Conservation (phyloP, 2,329 filamentous ascomycete genomes). For the Colletotrichum viniferum region DNA sequence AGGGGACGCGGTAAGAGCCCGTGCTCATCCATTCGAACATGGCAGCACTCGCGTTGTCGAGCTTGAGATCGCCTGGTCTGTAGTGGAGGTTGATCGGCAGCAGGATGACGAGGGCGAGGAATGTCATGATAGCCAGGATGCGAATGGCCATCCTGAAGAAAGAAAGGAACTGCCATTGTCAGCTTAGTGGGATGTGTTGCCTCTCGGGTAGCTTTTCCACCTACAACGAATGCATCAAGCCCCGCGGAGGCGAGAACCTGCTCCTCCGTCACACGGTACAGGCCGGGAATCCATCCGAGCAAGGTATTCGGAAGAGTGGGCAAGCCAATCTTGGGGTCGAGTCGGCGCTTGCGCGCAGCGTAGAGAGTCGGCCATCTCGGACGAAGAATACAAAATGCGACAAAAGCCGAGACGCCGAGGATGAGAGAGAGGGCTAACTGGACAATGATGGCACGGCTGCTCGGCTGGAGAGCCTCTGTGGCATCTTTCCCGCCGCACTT, state of each 20-base stretch:
- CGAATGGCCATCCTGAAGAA: slow-evolving; percentile 97
- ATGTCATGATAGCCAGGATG: slow-evolving; percentile 77
- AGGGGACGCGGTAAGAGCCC: background rate
- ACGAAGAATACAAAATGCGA: slow-evolving; percentile 81
- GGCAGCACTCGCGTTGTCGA: background rate
- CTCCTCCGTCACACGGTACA: slow-evolving; percentile 86
- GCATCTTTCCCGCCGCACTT: slow-evolving; percentile 27
- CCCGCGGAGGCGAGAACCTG: slow-evolving; percentile 90
- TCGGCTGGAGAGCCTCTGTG: slow-evolving; percentile 26
- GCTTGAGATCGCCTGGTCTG: slow-evolving; percentile 28
- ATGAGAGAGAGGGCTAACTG: slow-evolving; percentile 76
- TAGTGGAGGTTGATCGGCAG: slow-evolving; percentile 83
- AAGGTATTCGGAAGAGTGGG: slow-evolving; percentile 83
- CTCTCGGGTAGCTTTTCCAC: slow-evolving; percentile 29
- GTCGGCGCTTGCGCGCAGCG: slow-evolving; percentile 82
- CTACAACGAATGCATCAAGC: slow-evolving; percentile 89
- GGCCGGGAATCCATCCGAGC: slow-evolving; percentile 89
- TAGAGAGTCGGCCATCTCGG: slow-evolving; percentile 93
- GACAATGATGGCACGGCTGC: slow-evolving; percentile 46
- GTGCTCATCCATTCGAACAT: background rate
- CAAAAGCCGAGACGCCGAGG: slow-evolving; percentile 73
- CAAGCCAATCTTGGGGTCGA: slow-evolving; percentile 61
- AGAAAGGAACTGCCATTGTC: slow-evolving; percentile 67
- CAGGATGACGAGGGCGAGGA: slow-evolving; percentile 82
- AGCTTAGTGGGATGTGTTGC: background rate